phyloP scores from a whole-genome alignment of 1,284 basidiomycete genomes.

The Gomphus bonarii region DNA sequence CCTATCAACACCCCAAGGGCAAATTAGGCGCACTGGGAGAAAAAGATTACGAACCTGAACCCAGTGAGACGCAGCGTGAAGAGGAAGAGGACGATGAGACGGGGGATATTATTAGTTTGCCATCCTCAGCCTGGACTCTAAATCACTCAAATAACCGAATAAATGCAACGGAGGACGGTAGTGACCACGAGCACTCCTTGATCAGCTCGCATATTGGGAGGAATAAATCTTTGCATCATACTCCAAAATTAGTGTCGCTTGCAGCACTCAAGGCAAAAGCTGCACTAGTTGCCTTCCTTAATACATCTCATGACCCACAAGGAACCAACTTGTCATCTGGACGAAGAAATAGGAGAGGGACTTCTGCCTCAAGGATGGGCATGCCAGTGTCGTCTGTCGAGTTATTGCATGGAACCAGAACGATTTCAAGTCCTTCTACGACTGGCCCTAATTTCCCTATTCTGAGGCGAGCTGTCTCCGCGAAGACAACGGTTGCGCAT shows the following conservation, averaged over 20 bases:
- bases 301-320: background rate
- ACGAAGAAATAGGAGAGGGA: background rate
- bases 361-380: background rate
- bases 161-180: constrained; percentile 25
- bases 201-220: constrained; percentile 11
- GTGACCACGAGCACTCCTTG: constrained; percentile 14
- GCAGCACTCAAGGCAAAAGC: constrained; percentile 49
- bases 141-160: constrained; percentile 34
- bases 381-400: background rate
- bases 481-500: background rate
- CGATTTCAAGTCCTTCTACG: background rate
- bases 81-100: constrained; percentile 24
- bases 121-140: constrained; percentile 30
- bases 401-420: background rate
- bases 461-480: background rate
- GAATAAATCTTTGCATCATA: constrained; percentile 14
- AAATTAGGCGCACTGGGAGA: constrained; percentile 32
- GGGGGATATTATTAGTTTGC: constrained; percentile 19
- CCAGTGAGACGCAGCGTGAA: background rate
- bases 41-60: constrained; percentile 16
- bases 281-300: constrained; percentile 43
- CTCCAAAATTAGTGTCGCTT: constrained; percentile 29
- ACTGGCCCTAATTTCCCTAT: background rate
- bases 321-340: background rate
- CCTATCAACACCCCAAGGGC: constrained; percentile 25